Evolutionary conservation across 73 alveolate genomes (phyloP), one percentile per base, ranked within the genome.

Genomic region (Blepharisma japonicum): DNA sequence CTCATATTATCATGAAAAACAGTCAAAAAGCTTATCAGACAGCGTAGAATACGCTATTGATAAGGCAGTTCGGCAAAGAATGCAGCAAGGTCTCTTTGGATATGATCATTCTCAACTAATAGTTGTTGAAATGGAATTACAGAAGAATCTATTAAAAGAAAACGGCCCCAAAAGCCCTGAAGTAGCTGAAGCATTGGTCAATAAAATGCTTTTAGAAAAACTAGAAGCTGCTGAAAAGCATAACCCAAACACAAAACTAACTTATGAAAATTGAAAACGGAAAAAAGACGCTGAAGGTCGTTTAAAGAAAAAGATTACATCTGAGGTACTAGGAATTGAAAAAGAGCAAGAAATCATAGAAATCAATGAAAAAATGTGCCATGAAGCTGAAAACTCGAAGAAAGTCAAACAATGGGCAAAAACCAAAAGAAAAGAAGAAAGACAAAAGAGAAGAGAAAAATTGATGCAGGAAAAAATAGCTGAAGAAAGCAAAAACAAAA

Each of bases 331-430:
- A 9, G 23, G 23, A 61, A 61, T n/a, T 20, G 23, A 61, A 61
- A 8, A 61, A 8, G 74, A 61, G 23, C 14, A 61, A 20, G 74
- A 61, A 20, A 8, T 61, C 14, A 8, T 61, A 18, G 74, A 61
- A 61, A 11, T 14, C 14, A n/a, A 61, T 8, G 74, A 61, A 20
- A n/a, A 25, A 20, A 39, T 14, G 11, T 1, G 5, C 18, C 14
- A 61, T 14, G 23, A 61, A 18, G 23, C 47, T 39, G 74, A 61
- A 61, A 61, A 5, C 23, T 9, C n/a, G 14, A 61, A 61, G 23
- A n/a, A 39, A 61, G 23, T 61, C n/a, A 61, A 61, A 9, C 48
- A 61, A 25, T 61, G 74, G 74, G 74, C 14, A 61, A 14, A 5
- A 8, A 4, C 14, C 0, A 61, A 61, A 25, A 20, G 14, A 61